These are phyloP conservation scores for Artemisia annua DNA, from an alignment of 129 eudicot species.

Conservation along the genomic window DNA sequence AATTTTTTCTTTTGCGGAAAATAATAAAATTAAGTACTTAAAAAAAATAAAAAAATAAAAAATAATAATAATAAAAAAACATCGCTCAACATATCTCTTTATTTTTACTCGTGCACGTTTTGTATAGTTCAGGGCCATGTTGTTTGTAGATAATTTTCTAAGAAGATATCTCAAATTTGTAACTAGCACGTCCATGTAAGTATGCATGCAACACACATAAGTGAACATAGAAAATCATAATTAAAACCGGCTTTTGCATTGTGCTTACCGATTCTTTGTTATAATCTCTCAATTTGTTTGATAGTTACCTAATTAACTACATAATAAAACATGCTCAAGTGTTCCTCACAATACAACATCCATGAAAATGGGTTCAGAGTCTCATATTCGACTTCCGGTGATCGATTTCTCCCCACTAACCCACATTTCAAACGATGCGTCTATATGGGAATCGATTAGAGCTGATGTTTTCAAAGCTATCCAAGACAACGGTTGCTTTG, in stretches of 20 bases:
- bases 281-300: slow-evolving; percentile 28
- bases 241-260: background rate
- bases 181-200: no score
- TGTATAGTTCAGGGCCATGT: no score
- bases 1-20: no score
- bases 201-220: no score
- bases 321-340: slow-evolving; percentile 17
- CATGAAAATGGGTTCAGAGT: slow-evolving; percentile 17
- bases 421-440: background rate
- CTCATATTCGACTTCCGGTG: slow-evolving; percentile 19
- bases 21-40: no score
- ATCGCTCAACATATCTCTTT: no score
- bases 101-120: no score
- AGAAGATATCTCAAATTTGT: no score
- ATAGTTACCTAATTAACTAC: slow-evolving; percentile 17
- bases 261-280: slow-evolving; percentile 22
- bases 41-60: no score
- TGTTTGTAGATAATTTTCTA: no score
- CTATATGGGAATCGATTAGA: slow-evolving; percentile 27
- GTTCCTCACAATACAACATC: slow-evolving; percentile 7
- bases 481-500: slow-evolving; percentile 37
- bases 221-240: background rate
- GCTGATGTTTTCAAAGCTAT: slow-evolving; percentile 29
- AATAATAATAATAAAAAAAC: no score
- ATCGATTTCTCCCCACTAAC: slow-evolving; percentile 28